A percentile compares a stretch with the other conserved stretches of the same genome.
Evolutionary conservation across 805 yeast species (phyloP).

Genomic region (Tetrapisispora phaffii): DNA sequence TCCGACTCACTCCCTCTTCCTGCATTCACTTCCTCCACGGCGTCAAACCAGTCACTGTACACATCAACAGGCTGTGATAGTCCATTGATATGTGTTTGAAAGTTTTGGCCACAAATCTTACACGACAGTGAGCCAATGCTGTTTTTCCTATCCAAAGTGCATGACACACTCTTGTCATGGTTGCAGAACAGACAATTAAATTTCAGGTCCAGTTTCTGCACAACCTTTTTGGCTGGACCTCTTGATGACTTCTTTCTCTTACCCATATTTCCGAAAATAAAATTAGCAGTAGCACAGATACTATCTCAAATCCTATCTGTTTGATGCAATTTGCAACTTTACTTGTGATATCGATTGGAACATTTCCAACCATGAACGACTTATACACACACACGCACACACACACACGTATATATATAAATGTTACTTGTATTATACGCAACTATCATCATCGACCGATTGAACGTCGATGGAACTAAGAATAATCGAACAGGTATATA

Average conservation of each 20-base stretch:
- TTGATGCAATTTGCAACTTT: too few relatives aligned
- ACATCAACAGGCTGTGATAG: slow-evolving; percentile 84
- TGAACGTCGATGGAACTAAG: too few relatives aligned
- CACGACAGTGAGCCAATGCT: slow-evolving; percentile 78
- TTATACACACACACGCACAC: too few relatives aligned
- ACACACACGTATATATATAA: too few relatives aligned
- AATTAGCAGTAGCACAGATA: too few relatives aligned
- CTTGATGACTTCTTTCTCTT: slow-evolving; percentile 77
- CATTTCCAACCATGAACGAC: too few relatives aligned
- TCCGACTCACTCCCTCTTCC: slow-evolving; percentile 29
- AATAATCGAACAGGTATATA: too few relatives aligned
- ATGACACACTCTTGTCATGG: slow-evolving; percentile 85
- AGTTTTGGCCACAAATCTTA: slow-evolving; percentile 88
- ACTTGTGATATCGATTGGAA: too few relatives aligned
- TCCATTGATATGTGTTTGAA: slow-evolving; percentile 76
- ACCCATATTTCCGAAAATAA: slow-evolving; percentile 46
- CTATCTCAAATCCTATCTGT: too few relatives aligned
- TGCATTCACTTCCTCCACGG: slow-evolving; percentile 59
- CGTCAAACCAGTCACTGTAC: slow-evolving; percentile 96
- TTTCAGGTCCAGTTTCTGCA: slow-evolving; percentile 68
- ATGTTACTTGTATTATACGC: too few relatives aligned
- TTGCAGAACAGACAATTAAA: slow-evolving; percentile 92
- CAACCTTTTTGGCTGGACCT: slow-evolving; percentile 69
- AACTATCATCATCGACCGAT: too few relatives aligned
- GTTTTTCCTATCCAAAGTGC: slow-evolving; percentile 77